Base-by-base conservation (phyloP, 179 eudicot species). In the Gypsophila paniculata region DNA sequence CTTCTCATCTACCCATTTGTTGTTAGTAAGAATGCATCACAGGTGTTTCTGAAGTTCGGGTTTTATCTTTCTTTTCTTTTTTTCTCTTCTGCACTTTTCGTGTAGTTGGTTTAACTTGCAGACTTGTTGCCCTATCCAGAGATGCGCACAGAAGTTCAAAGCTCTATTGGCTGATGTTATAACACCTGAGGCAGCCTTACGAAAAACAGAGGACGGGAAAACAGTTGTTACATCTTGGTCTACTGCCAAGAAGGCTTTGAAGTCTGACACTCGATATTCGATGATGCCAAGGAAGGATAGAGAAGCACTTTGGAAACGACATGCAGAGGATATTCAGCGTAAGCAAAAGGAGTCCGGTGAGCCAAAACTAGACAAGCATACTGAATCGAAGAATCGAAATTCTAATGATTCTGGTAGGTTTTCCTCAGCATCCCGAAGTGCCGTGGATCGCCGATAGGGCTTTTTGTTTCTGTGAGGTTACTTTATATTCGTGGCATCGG, bases 211-310 rank as follows among this genome's bases (percentile, higher is more conserved):
- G 66, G 93, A 86, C 61, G 88, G 96, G 63, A 95, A 86, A 81
- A 90, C 99, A 26, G 85, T 82, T 26, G 68, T 87, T 62, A 86
- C 75, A 66, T 95, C 99, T 23, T 95, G 99, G 99, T 92, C 98
- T 68, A 89, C 96, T 29, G 99, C 99, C 52, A 95, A 90, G 85
- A 82, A 71, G 18, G 76, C 82, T 75, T 77, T 95, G 18, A 95
- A 87, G 74, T 74, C 80, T 12, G 99, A 95, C 65, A 77, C 77
- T 19, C 81, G 98, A 79, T 95, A 90, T 77, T 66, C 80, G 48
- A 90, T 82, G 81, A 73, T 89, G 88, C 88, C 93, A 19, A 84
- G 99, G 77, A 89, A 90, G 75, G 98, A 92, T 48, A 82, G 96
- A 79, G 99, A 95, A 77, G 76, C 87, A 55, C 81, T 92, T 72